A percentile compares a stretch with the other conserved stretches of the same genome.
These are phyloP conservation scores for Colletotrichum camelliae DNA, from an alignment of 2,329 filamentous ascomycete genomes.

Conservation along the genomic window DNA sequence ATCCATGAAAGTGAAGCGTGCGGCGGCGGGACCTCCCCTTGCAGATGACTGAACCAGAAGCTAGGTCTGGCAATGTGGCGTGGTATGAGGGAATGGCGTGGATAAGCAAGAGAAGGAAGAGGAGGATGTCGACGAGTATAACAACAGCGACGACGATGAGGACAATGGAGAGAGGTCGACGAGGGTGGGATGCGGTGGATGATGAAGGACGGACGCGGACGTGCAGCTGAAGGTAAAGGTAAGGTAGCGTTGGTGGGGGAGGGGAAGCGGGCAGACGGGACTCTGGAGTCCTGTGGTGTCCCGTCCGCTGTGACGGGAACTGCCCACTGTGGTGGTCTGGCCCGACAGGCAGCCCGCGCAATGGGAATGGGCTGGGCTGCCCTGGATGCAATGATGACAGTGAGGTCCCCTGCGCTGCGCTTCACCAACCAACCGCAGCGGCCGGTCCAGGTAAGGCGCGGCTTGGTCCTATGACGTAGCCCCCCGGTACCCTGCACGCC, in stretches of 20 bases:
- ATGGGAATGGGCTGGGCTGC: not conserved
- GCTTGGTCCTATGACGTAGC: not conserved
- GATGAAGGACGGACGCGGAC: not conserved
- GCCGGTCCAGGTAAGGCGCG: not conserved
- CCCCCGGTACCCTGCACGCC: not conserved
- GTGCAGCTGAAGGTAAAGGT: not conserved
- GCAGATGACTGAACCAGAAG: not conserved
- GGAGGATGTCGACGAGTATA: not conserved
- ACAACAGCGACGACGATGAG: not conserved
- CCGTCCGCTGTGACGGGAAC: not conserved
- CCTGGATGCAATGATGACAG: not conserved
- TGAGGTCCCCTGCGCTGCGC: not conserved
- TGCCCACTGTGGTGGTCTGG: not conserved
- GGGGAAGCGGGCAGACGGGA: not conserved
- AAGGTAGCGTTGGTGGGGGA: not conserved
- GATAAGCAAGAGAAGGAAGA: not conserved
- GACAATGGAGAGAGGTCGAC: not conserved
- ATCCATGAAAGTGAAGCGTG: constrained; percentile 13
- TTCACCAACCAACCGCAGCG: not conserved
- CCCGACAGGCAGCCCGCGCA: not conserved
- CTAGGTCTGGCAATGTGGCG: not conserved
- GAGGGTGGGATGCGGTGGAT: not conserved
- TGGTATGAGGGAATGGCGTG: not conserved
- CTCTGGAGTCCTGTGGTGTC: not conserved
- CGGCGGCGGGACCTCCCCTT: not conserved